These are phyloP conservation scores for Chrysoporthe puriensis DNA, from an alignment of 2,329 filamentous ascomycete genomes.

Conservation along the genomic window DNA sequence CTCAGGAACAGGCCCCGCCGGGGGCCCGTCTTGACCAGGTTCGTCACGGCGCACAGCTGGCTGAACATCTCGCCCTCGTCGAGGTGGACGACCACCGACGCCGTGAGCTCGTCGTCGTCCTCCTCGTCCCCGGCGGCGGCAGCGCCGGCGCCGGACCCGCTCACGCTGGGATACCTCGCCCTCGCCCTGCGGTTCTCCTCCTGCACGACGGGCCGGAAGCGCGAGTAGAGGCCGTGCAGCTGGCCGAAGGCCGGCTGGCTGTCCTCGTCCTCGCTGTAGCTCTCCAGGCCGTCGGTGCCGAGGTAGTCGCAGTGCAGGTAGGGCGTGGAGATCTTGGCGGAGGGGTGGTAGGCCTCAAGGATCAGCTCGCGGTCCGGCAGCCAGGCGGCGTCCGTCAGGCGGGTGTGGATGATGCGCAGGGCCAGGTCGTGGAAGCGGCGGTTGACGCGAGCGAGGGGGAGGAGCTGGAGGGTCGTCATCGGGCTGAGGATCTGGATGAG, in stretches of 20 bases:
- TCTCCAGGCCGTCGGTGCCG: slow-evolving; percentile 63
- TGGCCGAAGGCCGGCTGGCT: slow-evolving; percentile 36
- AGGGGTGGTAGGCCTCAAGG: slow-evolving; percentile 79
- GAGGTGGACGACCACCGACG: slow-evolving; percentile 64
- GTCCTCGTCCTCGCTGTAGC: slow-evolving; percentile 37
- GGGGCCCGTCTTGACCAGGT: slow-evolving; percentile 68
- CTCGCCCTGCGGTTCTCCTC: slow-evolving; percentile 52
- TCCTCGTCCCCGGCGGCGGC: slow-evolving; percentile 33
- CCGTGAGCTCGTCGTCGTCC: slow-evolving; percentile 44
- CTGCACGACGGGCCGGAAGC: slow-evolving; percentile 67
- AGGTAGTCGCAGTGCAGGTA: slow-evolving; percentile 69
- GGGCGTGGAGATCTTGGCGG: slow-evolving; percentile 68
- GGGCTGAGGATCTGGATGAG: slow-evolving; percentile 37
- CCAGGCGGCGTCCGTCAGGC: slow-evolving; percentile 51
- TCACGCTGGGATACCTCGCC: slow-evolving; percentile 40
- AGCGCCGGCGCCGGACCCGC: neutral
- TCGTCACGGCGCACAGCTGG: slow-evolving; percentile 71
- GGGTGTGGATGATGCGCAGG: slow-evolving; percentile 37
- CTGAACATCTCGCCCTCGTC: slow-evolving; percentile 74
- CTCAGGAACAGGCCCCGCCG: slow-evolving; percentile 64
- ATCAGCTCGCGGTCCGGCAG: slow-evolving; percentile 68
- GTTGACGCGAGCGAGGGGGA: slow-evolving; percentile 35
- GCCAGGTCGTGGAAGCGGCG: slow-evolving; percentile 38
- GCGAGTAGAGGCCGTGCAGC: slow-evolving; percentile 67
- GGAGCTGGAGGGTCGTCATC: slow-evolving; percentile 35